Evolutionary conservation across 148 eudicot genomes (phyloP).

Genomic region (Simmondsia chinensis): DNA sequence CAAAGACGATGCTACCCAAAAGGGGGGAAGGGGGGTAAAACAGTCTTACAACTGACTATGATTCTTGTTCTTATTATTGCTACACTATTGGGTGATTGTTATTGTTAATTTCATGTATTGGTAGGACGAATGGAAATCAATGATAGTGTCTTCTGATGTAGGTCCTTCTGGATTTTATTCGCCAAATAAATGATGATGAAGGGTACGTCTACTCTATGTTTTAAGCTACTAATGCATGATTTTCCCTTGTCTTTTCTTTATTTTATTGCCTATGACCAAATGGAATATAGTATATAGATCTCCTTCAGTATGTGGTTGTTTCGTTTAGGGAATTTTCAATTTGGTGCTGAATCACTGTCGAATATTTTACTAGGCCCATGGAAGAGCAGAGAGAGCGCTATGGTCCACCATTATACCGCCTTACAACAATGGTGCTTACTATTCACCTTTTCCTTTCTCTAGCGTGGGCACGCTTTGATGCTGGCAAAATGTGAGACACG

Average conservation of each 20-base stretch:
- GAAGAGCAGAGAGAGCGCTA: constrained; percentile 96
- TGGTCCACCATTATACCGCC: constrained; percentile 96
- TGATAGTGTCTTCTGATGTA: constrained; percentile 25
- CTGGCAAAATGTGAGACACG: constrained; percentile 57
- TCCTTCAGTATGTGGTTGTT: too few relatives aligned
- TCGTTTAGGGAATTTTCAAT: background rate
- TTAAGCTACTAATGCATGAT: background rate
- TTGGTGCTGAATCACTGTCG: constrained; percentile 5
- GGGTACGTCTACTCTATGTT: constrained; percentile 41
- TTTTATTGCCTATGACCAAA: background rate
- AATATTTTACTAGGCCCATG: constrained; percentile 76
- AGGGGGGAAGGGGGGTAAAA: too few relatives aligned
- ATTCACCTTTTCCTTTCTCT: constrained; percentile 61
- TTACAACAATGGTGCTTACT: constrained; percentile 65
- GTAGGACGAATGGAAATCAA: background rate
- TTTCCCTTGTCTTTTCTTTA: background rate
- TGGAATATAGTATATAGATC: background rate
- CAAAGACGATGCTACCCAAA: too few relatives aligned
- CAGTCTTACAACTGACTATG: too few relatives aligned
- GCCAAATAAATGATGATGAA: constrained; percentile 86
- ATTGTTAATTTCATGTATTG: background rate
- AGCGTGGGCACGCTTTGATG: constrained; percentile 51
- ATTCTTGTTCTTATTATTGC: too few relatives aligned
- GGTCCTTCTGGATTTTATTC: constrained; percentile 94
- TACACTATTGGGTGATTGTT: too few relatives aligned